Percentiles rank a stretch among this genome's conserved stretches.
Conservation (phyloP, 495 filamentous ascomycete genomes). For the Tuber microsphaerosporum region DNA sequence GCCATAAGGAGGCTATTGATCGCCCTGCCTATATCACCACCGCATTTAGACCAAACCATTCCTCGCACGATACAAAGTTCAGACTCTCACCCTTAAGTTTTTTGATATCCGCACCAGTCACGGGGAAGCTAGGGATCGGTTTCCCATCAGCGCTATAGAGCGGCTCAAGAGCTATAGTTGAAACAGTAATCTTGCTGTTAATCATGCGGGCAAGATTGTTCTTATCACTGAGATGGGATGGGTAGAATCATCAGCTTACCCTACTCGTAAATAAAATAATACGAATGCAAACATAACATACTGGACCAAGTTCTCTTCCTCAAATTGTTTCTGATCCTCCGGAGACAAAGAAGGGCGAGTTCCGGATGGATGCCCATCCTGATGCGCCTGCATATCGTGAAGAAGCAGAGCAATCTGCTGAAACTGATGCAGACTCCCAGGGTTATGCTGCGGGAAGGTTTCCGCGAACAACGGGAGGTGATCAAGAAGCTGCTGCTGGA, state of each 20-base stretch:
- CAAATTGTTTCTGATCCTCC: not conserved
- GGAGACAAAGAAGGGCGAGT: not conserved
- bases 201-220: conserved; percentile 17
- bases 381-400: not conserved
- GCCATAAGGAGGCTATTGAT: conserved; percentile 19
- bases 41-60: conserved; percentile 12
- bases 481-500: too few species aligned
- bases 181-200: conserved; percentile 15
- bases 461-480: not conserved
- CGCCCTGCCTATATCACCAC: conserved; percentile 3
- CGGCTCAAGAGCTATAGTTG: conserved; percentile 11
- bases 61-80: not conserved
- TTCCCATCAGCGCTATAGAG: conserved; percentile 8
- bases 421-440: not conserved
- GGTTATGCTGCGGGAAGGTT: not conserved
- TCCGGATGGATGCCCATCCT: too few species aligned
- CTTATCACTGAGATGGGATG: not conserved
- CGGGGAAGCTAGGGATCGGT: conserved; percentile 10
- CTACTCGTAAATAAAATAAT: not conserved
- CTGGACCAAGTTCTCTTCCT: not conserved
- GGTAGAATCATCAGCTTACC: not conserved
- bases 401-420: not conserved
- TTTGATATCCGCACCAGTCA: not conserved
- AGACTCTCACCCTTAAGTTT: not conserved
- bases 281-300: not conserved